Conservation (phyloP, 2,329 filamentous ascomycete species). For the Verticillium klebahnii region DNA sequence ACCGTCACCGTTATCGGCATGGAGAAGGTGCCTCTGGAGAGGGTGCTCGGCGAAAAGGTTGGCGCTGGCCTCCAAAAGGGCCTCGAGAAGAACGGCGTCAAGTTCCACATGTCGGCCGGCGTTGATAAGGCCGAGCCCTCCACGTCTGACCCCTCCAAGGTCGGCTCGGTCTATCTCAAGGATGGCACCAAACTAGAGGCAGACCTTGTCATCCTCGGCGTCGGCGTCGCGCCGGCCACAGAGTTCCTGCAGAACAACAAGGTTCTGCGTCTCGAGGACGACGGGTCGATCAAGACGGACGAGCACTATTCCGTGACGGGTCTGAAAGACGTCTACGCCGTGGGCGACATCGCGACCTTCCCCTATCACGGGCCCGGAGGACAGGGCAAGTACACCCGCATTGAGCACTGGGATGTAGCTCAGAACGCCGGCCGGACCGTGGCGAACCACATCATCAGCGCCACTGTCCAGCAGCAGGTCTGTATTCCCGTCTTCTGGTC, state of each 20-base stretch:
- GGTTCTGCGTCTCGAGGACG: conserved; percentile 66
- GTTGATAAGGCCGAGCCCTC: conserved; percentile 82
- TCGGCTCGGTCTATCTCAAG: conserved; percentile 78
- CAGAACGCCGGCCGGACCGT: conserved; percentile 85
- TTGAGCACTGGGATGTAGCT: conserved; percentile 98
- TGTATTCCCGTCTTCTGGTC: conserved; percentile 98
- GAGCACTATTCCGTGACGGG: conserved; percentile 73
- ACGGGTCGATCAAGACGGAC: conserved; percentile 82
- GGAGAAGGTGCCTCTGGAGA: conserved; percentile 79
- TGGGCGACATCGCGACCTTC: conserved; percentile 93
- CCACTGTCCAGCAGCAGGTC: conserved; percentile 54
- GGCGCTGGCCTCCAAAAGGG: conserved; percentile 75
- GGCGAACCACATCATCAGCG: conserved; percentile 70
- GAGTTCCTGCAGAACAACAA: conserved; percentile 73
- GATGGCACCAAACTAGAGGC: conserved; percentile 81
- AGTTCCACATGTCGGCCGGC: conserved; percentile 75
- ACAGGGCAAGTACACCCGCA: conserved; percentile 67
- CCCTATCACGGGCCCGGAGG: conserved; percentile 90
- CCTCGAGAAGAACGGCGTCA: conserved; percentile 81
- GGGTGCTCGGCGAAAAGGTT: conserved; percentile 77
- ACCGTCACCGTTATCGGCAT: conserved; percentile 83
- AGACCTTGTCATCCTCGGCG: conserved; percentile 86
- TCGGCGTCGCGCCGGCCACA: conserved; percentile 83
- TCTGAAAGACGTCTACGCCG: conserved; percentile 79
- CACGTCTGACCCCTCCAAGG: conserved; percentile 59